These are phyloP conservation scores for Abelmoschus esculentus DNA, from an alignment of 345 rosid genomes.

Conservation along the genomic window DNA sequence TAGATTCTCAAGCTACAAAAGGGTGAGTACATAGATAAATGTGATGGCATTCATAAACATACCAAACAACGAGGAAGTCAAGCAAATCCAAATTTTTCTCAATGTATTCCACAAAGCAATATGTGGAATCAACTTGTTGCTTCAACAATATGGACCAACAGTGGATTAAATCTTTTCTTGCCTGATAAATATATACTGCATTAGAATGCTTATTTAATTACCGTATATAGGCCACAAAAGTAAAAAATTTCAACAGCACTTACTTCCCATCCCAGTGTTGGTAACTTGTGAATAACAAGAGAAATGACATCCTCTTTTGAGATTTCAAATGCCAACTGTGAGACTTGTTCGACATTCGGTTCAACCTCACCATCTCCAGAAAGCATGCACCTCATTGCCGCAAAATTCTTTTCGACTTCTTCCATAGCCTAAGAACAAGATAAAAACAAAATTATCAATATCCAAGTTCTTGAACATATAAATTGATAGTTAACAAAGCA, in stretches of 20 bases:
- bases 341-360: slow-evolving; percentile 68
- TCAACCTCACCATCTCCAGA: slow-evolving; percentile 89
- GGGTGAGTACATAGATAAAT: neutral
- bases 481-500: neutral
- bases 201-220: neutral
- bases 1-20: slow-evolving; percentile 6
- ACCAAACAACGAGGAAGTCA: slow-evolving; percentile 77
- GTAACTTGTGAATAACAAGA: slow-evolving; percentile 75
- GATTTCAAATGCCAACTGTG: slow-evolving; percentile 63
- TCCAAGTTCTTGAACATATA: neutral
- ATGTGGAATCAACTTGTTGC: slow-evolving; percentile 59
- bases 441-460: neutral
- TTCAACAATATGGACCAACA: slow-evolving; percentile 89
- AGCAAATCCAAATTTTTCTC: slow-evolving; percentile 81
- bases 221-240: neutral
- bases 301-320: slow-evolving; percentile 82
- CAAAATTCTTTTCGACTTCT: slow-evolving; percentile 88
- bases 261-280: slow-evolving; percentile 87
- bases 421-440: slow-evolving; percentile 53
- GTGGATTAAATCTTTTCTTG: slow-evolving; percentile 85
- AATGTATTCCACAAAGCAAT: slow-evolving; percentile 68
- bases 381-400: slow-evolving; percentile 61
- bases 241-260: slow-evolving; percentile 31
- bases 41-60: slow-evolving; percentile 15
- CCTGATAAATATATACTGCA: slow-evolving; percentile 31